Evolutionary conservation across 2,329 filamentous ascomycete species (phyloP).

Genomic region (Cladophialophora psammophila): DNA sequence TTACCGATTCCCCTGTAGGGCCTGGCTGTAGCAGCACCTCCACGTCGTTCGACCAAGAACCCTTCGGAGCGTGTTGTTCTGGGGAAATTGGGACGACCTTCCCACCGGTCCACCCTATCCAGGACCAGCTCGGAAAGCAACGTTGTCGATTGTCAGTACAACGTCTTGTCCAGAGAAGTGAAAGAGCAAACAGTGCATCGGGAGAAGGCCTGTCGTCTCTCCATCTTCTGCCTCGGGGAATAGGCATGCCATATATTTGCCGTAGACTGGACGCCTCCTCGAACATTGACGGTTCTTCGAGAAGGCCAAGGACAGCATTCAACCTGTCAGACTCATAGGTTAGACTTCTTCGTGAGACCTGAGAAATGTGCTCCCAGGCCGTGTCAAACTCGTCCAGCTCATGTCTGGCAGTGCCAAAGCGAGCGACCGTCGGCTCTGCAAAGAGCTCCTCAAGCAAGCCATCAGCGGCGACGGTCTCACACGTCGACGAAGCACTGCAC

Average conservation of each 20-base stretch:
- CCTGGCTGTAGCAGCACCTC: not conserved
- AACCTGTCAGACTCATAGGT: not conserved
- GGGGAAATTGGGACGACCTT: not conserved
- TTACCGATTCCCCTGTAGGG: not conserved
- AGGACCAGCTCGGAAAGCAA: slow-evolving; percentile 16
- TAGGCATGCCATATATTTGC: slow-evolving; percentile 1
- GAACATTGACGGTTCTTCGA: not conserved
- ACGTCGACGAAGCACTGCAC: slow-evolving; percentile 38
- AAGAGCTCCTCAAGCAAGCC: not conserved
- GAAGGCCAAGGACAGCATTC: slow-evolving; percentile 8
- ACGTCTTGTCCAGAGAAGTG: slow-evolving; percentile 1
- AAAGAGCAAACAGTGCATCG: not conserved
- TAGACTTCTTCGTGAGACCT: not conserved
- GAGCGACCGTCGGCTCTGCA: not conserved
- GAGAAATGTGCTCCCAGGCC: slow-evolving; percentile 8
- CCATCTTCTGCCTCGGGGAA: not conserved
- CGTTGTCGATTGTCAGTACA: not conserved
- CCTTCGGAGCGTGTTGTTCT: not conserved
- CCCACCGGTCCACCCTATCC: slow-evolving; percentile 8
- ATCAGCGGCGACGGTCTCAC: slow-evolving; percentile 17
- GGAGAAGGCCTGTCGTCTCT: not conserved
- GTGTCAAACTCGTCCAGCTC: slow-evolving; percentile 3
- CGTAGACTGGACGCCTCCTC: not conserved
- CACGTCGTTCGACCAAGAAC: not conserved
- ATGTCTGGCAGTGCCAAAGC: not conserved